Percentiles rank a stretch among this genome's conserved stretches.
phyloP scores from a whole-genome alignment of 2,329 filamentous ascomycete genomes.

The Fusarium aywerte region DNA sequence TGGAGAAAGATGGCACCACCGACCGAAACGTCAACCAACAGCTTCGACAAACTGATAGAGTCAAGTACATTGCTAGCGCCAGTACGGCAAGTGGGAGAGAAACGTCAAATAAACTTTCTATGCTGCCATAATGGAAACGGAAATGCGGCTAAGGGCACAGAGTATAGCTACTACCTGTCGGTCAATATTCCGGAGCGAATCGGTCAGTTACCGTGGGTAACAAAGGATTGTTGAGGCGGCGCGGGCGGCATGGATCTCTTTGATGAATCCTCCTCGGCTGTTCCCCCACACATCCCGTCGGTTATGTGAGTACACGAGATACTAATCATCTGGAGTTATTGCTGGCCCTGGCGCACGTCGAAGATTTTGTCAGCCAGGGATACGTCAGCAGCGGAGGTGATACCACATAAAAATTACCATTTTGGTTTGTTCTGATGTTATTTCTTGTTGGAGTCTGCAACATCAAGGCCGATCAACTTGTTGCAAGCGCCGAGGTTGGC shows the following conservation, averaged over 20 bases:
- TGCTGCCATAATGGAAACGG: neutral
- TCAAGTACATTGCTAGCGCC: neutral
- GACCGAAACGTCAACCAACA: neutral
- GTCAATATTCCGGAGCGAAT: conserved; percentile 17
- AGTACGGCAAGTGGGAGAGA: conserved; percentile 13
- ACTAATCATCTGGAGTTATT: conserved; percentile 9
- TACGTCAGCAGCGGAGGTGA: conserved; percentile 41
- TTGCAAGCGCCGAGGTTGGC: neutral
- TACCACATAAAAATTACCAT: conserved; percentile 14
- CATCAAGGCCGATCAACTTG: conserved; percentile 3
- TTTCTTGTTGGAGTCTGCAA: conserved; percentile 9
- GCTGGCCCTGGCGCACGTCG: conserved; percentile 11
- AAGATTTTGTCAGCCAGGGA: conserved; percentile 10
- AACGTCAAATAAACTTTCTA: neutral
- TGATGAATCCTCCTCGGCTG: conserved; percentile 20
- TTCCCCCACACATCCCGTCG: conserved; percentile 34
- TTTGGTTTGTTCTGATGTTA: conserved; percentile 19
- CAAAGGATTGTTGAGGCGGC: conserved; percentile 21
- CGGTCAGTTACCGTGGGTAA: conserved; percentile 18
- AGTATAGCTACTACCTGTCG: neutral
- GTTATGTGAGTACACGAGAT: conserved; percentile 13
- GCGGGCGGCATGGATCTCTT: conserved; percentile 9
- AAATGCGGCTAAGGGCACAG: conserved; percentile 7
- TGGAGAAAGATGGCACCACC: neutral
- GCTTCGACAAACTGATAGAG: neutral